Evolutionary conservation across 352 stramenopile genomes (phyloP).

Genomic region (Pythium aquatile): DNA sequence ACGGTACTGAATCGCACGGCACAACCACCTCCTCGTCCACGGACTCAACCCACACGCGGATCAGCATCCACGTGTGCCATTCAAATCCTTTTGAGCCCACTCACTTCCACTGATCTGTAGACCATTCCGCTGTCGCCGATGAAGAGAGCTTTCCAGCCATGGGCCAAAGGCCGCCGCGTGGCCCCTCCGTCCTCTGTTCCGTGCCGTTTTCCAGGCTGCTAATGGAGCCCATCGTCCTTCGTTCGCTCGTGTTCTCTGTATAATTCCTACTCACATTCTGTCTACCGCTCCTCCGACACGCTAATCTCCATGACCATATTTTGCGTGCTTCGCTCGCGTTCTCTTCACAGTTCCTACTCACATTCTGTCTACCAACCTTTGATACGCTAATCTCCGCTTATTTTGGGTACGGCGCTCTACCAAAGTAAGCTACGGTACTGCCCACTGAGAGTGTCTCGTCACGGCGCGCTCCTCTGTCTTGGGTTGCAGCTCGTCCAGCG

Average conservation of each 20-base stretch:
- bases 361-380: neutral
- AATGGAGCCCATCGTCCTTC: neutral
- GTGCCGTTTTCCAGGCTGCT: neutral
- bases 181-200: neutral
- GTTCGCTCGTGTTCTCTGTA: neutral
- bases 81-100: too few species aligned
- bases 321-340: conserved; percentile 4
- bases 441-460: neutral
- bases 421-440: neutral
- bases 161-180: neutral
- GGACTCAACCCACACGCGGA: too few species aligned
- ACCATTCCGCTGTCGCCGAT: too few species aligned
- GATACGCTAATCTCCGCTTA: conserved; percentile 7
- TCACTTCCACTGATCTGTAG: too few species aligned
- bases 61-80: too few species aligned
- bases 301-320: neutral
- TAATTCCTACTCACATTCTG: neutral
- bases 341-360: neutral
- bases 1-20: too few species aligned
- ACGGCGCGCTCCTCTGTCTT: neutral
- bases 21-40: too few species aligned
- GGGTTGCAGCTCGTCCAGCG: neutral
- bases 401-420: conserved; percentile 21
- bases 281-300: too few species aligned
- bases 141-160: too few species aligned